These are phyloP conservation scores for Xylogone sp. DNA, from an alignment of 2,329 filamentous ascomycete genomes.

Conservation along the genomic window DNA sequence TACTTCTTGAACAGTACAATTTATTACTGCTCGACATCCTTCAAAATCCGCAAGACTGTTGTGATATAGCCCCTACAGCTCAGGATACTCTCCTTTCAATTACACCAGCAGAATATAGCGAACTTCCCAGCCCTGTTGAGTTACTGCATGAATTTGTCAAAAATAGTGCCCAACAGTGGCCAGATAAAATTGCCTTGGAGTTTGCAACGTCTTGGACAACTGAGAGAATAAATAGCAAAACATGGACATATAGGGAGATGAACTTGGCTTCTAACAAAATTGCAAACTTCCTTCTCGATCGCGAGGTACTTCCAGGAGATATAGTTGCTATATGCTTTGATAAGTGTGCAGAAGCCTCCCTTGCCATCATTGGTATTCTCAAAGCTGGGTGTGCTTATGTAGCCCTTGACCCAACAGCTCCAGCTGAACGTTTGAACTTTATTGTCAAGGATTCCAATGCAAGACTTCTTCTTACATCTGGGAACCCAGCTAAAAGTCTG, in stretches of 20 bases:
- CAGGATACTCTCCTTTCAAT: conserved; percentile 56
- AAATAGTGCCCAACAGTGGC: conserved; percentile 47
- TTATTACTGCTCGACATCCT: conserved; percentile 58
- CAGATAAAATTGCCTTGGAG: conserved; percentile 66
- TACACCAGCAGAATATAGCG: conserved; percentile 53
- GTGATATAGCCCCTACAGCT: conserved; percentile 15
- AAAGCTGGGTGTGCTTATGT: conserved; percentile 34
- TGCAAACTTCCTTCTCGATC: conserved; percentile 56
- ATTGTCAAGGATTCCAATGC: conserved; percentile 60
- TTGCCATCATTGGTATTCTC: conserved; percentile 31
- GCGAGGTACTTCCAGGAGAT: conserved; percentile 48
- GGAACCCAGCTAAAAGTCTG: conserved; percentile 37
- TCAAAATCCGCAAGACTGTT: conserved; percentile 36
- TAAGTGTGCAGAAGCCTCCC: conserved; percentile 32
- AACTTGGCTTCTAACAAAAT: conserved; percentile 68
- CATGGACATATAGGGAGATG: conserved; percentile 74
- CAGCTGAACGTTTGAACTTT: conserved; percentile 26
- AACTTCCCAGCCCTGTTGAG: conserved; percentile 50
- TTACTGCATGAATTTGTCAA: conserved; percentile 81
- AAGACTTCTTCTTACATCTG: conserved; percentile 57
- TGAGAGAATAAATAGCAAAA: conserved; percentile 39
- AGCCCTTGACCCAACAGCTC: conserved; percentile 35
- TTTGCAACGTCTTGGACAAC: conserved; percentile 60
- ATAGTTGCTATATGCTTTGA: conserved; percentile 35
- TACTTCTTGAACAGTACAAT: conserved; percentile 72